Percentiles rank a stretch among this genome's conserved stretches.
These are phyloP conservation scores for Globisporangium cederbergense DNA, from an alignment of 352 stramenopile genomes.

Conservation along the genomic window DNA sequence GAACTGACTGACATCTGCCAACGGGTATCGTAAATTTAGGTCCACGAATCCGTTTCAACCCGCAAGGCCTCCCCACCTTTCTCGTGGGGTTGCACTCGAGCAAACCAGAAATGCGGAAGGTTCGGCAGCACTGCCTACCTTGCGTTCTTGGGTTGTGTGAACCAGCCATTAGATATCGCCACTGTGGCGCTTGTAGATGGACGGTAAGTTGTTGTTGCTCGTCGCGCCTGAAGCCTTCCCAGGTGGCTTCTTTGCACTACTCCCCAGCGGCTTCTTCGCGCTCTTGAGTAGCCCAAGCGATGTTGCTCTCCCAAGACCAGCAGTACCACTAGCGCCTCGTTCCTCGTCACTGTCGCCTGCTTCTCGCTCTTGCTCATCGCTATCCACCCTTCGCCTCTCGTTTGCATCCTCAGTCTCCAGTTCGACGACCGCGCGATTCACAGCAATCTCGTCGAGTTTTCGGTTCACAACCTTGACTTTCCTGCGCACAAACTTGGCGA, in stretches of 20 bases:
- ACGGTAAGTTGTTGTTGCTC: constrained; percentile 18
- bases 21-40: background rate
- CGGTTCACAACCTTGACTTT: constrained; percentile 52
- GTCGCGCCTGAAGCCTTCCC: background rate
- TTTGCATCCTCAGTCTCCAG: constrained; percentile 5
- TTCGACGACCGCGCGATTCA: constrained; percentile 5
- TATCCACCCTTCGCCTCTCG: background rate
- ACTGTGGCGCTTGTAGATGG: constrained; percentile 14
- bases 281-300: background rate
- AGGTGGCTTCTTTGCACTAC: constrained; percentile 2
- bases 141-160: background rate
- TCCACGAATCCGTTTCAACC: background rate
- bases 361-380: background rate
- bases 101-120: background rate
- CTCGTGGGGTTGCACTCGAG: background rate
- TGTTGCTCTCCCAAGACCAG: too few species aligned
- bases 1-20: background rate
- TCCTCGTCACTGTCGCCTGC: constrained; percentile 9
- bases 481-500: constrained; percentile 55
- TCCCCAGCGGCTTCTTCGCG: background rate
- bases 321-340: too few species aligned
- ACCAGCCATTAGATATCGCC: constrained; percentile 8
- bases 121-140: background rate
- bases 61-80: background rate
- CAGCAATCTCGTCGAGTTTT: constrained; percentile 37